phyloP scores from a whole-genome alignment of 2,329 filamentous ascomycete genomes.

The Cercospora sp. region DNA sequence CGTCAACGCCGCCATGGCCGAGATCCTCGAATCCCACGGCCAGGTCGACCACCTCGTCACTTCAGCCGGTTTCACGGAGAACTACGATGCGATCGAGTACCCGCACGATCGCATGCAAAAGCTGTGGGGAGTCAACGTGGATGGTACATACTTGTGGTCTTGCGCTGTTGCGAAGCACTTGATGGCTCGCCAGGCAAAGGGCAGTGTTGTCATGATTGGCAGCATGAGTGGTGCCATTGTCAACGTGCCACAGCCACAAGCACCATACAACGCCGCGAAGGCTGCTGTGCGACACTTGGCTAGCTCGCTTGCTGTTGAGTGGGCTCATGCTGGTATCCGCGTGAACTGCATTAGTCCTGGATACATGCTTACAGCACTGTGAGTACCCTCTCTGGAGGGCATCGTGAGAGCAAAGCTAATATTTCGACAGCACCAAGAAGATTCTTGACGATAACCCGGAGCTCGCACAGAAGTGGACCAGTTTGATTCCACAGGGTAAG shows the following conservation, averaged over 20 bases:
- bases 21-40: constrained; percentile 68
- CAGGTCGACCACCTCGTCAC: constrained; percentile 91
- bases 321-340: constrained; percentile 82
- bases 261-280: constrained; percentile 89
- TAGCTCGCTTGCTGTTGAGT: constrained; percentile 86
- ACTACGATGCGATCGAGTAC: constrained; percentile 88
- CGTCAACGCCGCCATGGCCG: constrained; percentile 70
- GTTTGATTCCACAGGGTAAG: constrained; percentile 85
- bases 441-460: constrained; percentile 93
- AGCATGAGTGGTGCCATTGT: constrained; percentile 94
- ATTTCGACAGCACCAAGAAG: constrained; percentile 71
- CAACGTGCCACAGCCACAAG: constrained; percentile 92
- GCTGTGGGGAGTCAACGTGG: constrained; percentile 92
- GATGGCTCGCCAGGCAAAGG: constrained; percentile 74
- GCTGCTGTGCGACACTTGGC: constrained; percentile 88
- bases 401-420: constrained; percentile 10
- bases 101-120: constrained; percentile 88
- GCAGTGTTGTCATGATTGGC: constrained; percentile 92
- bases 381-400: constrained; percentile 44
- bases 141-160: constrained; percentile 87
- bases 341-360: constrained; percentile 95
- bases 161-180: constrained; percentile 82
- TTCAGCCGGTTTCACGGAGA: constrained; percentile 95
- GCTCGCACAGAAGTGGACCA: constrained; percentile 85
- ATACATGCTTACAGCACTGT: constrained; percentile 95